Percentiles rank a stretch among this genome's conserved stretches.
Conservation (phyloP, 208 protist genomes). For the Leishmania lainsoni region DNA sequence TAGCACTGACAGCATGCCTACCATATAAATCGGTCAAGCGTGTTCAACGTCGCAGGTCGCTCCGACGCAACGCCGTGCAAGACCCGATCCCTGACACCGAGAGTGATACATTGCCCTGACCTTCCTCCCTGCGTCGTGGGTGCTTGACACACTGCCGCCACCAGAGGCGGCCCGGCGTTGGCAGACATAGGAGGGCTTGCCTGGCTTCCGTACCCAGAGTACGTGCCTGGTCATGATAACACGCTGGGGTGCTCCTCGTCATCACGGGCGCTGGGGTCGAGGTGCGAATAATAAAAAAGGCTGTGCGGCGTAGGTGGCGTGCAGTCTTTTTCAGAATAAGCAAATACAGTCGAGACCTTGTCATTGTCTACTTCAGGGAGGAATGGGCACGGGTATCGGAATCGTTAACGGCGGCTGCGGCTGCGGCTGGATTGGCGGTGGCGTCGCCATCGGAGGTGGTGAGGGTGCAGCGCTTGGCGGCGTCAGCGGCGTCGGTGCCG, state of each 20-base stretch:
- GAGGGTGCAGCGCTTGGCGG: conserved; percentile 15
- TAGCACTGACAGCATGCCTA: background rate
- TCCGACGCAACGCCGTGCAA: background rate
- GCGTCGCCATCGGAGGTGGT: conserved; percentile 2
- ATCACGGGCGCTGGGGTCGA: background rate
- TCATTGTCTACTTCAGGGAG: background rate
- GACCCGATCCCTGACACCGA: background rate
- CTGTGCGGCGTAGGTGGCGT: background rate
- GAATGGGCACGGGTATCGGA: conserved; percentile 26
- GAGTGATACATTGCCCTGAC: background rate
- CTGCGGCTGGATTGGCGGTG: conserved; percentile 1
- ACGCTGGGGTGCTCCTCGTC: background rate
- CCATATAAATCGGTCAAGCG: background rate
- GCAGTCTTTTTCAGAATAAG: background rate
- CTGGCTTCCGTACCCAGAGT: background rate
- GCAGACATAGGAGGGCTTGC: background rate
- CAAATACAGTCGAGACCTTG: background rate
- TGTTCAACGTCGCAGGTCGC: background rate
- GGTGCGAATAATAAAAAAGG: background rate
- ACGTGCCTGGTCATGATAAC: rapidly evolving
- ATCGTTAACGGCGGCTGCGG: conserved; percentile 8
- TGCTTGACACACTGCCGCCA: background rate
- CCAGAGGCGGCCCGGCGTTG: background rate
- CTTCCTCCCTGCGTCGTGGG: background rate
- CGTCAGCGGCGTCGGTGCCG: conserved; percentile 8